These are phyloP conservation scores for Yamadazyma membranifaciens DNA, from an alignment of 1,139 yeast species.

Conservation along the genomic window DNA sequence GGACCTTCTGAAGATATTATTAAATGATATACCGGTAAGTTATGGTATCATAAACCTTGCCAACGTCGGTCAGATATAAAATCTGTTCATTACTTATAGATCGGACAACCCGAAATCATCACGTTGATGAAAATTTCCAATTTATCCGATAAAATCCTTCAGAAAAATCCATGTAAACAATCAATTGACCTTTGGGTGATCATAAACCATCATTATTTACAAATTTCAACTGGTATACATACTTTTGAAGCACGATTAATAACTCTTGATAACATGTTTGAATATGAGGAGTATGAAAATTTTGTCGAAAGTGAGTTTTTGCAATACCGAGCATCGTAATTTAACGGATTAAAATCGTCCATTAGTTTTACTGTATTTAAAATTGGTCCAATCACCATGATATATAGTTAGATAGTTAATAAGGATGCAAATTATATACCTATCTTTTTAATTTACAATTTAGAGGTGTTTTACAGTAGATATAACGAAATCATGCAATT, in stretches of 20 bases:
- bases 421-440: background rate
- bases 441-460: no score
- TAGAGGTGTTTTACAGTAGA: no score
- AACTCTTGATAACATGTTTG: constrained; percentile 18
- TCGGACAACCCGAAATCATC: background rate
- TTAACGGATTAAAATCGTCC: constrained; percentile 6
- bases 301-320: constrained; percentile 5
- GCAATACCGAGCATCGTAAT: constrained; percentile 6
- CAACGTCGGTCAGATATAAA: background rate
- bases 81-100: background rate
- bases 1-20: background rate
- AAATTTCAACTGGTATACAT: constrained; percentile 21
- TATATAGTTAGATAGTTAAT: no score
- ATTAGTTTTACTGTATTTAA: constrained; percentile 1
- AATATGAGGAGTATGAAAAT: constrained; percentile 5
- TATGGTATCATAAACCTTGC: no score
- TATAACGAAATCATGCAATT: no score
- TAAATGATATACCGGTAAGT: no score
- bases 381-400: no score
- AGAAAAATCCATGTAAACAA: background rate
- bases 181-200: background rate
- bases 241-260: constrained; percentile 46
- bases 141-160: background rate
- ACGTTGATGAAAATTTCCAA: background rate
- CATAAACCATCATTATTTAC: background rate